Percentiles rank a stretch among this genome's conserved stretches.
Conservation (phyloP, 1,139 yeast genomes). For the Candida frijolesensis region DNA sequence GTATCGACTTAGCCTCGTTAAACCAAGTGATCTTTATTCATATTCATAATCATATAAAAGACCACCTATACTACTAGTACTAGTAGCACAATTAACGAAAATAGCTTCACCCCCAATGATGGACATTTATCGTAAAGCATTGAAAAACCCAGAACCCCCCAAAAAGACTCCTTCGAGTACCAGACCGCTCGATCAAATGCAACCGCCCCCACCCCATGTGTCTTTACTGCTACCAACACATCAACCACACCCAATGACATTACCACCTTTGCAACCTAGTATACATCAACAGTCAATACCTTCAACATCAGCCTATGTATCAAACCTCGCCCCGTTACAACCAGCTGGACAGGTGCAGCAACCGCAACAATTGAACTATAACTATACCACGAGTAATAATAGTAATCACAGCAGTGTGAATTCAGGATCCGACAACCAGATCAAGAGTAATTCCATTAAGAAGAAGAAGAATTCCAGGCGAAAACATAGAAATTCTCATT, state of each 20-base stretch:
- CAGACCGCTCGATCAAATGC: conserved; percentile 2
- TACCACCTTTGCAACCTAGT: conserved; percentile 2
- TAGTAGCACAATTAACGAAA: not conserved
- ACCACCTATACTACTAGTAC: not conserved
- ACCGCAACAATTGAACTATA: conserved; percentile 6
- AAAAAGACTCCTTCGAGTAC: conserved; percentile 15
- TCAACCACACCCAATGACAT: conserved; percentile 3
- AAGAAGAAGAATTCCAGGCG: conserved; percentile 54
- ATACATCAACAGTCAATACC: not conserved
- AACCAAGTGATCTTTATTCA: not conserved
- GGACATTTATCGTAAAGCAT: conserved; percentile 18
- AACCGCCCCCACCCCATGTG: not conserved
- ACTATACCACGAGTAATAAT: conserved; percentile 1
- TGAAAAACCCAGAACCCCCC: conserved; percentile 18
- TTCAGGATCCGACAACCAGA: conserved; percentile 10
- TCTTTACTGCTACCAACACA: conserved; percentile 3
- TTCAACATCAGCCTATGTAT: not conserved
- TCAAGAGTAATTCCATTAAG: conserved; percentile 11
- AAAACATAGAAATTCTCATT: conserved; percentile 64
- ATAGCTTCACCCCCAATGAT: conserved; percentile 10
- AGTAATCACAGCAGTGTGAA: conserved; percentile 1
- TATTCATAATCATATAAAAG: not conserved
- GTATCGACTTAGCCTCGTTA: conserved; percentile 4
- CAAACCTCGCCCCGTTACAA: not conserved
- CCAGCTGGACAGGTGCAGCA: conserved; percentile 1